A percentile compares a stretch with the other conserved stretches of the same genome.
Evolutionary conservation across 2,329 filamentous ascomycete species (phyloP).

Genomic region (Ophiostoma piceae): DNA sequence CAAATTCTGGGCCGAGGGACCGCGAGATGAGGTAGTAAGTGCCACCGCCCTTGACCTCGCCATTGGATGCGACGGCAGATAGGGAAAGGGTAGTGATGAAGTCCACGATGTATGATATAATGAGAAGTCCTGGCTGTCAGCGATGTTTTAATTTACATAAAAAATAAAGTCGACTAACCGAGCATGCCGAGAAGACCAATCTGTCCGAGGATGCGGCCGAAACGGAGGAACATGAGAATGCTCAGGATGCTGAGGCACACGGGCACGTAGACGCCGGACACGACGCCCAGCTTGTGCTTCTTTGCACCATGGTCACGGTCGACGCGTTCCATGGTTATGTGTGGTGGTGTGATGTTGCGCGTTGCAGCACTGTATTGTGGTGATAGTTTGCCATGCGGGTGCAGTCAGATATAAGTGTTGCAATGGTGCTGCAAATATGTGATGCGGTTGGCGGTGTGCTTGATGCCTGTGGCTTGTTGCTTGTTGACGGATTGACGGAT

Average conservation of each 20-base stretch:
- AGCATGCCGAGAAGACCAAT: conserved; percentile 74
- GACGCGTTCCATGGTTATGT: conserved; percentile 33
- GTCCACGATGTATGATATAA: conserved; percentile 72
- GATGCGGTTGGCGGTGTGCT: neutral
- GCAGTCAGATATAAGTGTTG: neutral
- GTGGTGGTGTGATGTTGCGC: neutral
- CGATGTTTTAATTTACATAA: neutral
- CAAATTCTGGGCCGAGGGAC: conserved; percentile 81
- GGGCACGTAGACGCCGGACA: conserved; percentile 78
- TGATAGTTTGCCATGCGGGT: neutral
- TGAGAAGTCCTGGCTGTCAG: conserved; percentile 55
- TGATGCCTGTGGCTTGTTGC: neutral
- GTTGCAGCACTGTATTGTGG: neutral
- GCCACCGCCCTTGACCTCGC: conserved; percentile 79
- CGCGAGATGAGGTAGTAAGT: conserved; percentile 86
- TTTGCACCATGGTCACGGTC: conserved; percentile 31
- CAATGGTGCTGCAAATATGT: too few species aligned
- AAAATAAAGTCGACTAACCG: conserved; percentile 45
- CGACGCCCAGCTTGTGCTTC: conserved; percentile 63
- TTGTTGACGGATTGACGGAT: neutral
- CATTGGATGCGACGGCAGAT: conserved; percentile 84
- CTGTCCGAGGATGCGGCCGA: conserved; percentile 78
- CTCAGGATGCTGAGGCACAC: conserved; percentile 85
- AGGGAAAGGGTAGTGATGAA: conserved; percentile 80
- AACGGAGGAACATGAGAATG: conserved; percentile 88